A percentile compares a stretch with the other conserved stretches of the same genome.
These are phyloP conservation scores for Termitomyces sp. DNA, from an alignment of 768 basidiomycete genomes.

Conservation along the genomic window DNA sequence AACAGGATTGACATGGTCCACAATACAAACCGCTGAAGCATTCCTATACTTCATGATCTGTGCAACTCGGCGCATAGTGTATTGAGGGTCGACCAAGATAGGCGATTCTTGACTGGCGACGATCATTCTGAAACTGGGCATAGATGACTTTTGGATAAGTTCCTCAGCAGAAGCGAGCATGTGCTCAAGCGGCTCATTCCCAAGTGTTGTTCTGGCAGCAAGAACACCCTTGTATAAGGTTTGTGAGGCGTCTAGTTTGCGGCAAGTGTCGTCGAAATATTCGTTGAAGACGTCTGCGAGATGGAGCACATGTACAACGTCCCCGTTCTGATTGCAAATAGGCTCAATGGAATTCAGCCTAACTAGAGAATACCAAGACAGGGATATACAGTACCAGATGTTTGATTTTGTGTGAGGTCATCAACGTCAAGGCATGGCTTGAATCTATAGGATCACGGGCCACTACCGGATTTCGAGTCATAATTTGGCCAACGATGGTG, in stretches of 20 bases:
- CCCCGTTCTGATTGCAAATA: neutral
- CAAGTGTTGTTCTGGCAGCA: neutral
- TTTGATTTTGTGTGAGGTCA: conserved; percentile 2
- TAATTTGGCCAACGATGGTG: conserved; percentile 1
- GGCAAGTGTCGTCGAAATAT: neutral
- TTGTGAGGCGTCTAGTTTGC: neutral
- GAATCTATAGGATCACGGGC: neutral
- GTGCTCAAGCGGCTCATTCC: neutral
- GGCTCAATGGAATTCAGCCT: neutral
- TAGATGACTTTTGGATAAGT: conserved; percentile 1
- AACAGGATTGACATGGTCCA: neutral
- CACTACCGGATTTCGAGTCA: conserved; percentile 5
- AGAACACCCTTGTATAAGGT: neutral
- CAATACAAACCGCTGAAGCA: conserved; percentile 2
- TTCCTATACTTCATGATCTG: conserved; percentile 2
- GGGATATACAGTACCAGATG: neutral
- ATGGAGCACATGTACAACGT: neutral
- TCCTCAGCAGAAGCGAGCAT: conserved; percentile 1
- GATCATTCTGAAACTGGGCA: neutral
- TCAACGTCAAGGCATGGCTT: neutral
- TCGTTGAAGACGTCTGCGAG: conserved; percentile 4
- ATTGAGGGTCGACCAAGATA: neutral
- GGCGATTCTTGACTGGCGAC: neutral
- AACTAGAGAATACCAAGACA: neutral
- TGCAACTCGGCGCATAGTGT: neutral